Conservation (phyloP, 306 rosid species). For the Sphenostylis stenocarpa region DNA sequence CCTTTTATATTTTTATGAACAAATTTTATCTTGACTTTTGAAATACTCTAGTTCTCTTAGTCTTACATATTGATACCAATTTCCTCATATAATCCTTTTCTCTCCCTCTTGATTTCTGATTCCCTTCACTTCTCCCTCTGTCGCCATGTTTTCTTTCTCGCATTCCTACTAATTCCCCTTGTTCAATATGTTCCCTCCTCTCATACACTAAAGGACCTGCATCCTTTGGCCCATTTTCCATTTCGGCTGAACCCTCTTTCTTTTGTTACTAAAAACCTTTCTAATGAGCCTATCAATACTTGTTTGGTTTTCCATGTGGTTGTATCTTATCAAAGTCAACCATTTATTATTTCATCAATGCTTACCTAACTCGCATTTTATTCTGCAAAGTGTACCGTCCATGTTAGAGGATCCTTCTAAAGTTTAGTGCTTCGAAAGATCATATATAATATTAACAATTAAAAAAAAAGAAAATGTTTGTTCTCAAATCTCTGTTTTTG, state of each 20-base stretch:
- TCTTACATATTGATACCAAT: background rate
- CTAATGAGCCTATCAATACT: background rate
- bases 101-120: background rate
- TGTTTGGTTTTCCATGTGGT: conserved; percentile 8
- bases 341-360: conserved; percentile 9
- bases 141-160: background rate
- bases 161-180: background rate
- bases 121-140: too few relatives aligned
- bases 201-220: background rate
- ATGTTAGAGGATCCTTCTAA: background rate
- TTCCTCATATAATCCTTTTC: background rate
- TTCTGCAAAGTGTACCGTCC: background rate
- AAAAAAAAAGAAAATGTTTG: background rate
- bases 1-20: too few relatives aligned
- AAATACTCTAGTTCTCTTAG: background rate
- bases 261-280: background rate
- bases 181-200: background rate
- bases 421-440: conserved; percentile 16
- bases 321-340: conserved; percentile 11
- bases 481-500: conserved; percentile 28
- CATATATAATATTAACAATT: background rate
- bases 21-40: background rate
- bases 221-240: background rate
- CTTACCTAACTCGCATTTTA: background rate
- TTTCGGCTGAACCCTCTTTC: background rate